Evolutionary conservation across 345 rosid genomes (phyloP), one percentile per base, ranked within the genome.

Genomic region (Excoecaria agallocha): DNA sequence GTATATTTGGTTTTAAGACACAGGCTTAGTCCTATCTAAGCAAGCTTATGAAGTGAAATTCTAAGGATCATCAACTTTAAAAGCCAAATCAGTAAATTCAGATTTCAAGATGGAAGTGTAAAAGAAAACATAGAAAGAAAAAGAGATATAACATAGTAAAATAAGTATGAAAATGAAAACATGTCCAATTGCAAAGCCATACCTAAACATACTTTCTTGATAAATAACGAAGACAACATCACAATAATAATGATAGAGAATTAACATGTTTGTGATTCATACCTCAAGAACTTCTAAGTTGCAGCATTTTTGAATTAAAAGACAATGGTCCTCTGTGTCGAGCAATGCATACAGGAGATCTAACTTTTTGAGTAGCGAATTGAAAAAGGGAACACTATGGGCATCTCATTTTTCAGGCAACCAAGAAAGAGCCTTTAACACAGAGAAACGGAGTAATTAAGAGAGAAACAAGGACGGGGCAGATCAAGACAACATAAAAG

Each of bases 221-320:
- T n/a, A 64, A n/a, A 70, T n/a, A 35, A 71, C 19, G 13, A 71
- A 63, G 20, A 50, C 58, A 45, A 20, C 3, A 24, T 52, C 24
- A 4, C 38, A 79, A 12, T 22, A 56, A 70, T 62, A 77, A 13
- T 45, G 52, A 35, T 12, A 30, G 49, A 67, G 24, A 41, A 73
- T 60, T 41, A 49, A 73, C 25, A 55, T 5, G 63, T 69, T 25
- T 48, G 56, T 11, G 59, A 70, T 41, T 69, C 30, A 12, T 86
- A 94, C 98, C 98, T 95, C 98, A 7, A 95, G 94, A 84, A 91
- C 85, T 87, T 95, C 98, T 73, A 95, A 77, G 84, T 91, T 88
- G 78, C 93, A 91, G 81, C 98, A 95, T 78, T 65, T 83, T 75
- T 89, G 89, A 80, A 95, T 89, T 74, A 95, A 84, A 38, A 74